Evolutionary conservation across 257 asterid species (phyloP), one percentile per base, ranked within the genome.

Genomic region (Coffea eugenioides): DNA sequence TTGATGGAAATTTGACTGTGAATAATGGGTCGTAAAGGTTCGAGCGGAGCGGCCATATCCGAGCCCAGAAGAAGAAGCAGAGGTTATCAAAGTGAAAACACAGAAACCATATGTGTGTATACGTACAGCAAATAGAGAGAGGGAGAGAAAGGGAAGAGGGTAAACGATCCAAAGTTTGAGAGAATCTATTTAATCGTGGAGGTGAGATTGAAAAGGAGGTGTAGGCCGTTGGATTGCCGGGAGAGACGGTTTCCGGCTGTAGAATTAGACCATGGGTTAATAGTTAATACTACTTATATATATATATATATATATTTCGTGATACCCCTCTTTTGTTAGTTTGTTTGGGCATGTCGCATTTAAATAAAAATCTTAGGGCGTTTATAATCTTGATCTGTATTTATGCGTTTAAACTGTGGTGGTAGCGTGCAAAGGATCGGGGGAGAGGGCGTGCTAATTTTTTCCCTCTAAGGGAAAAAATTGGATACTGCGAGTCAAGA

Each of bases 1-100:
- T 88, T 88, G 64, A 88, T 76, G 52, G 91, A 84, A 78, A 89
- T 75, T 81, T 92, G 94, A 57, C 89, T 77, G 85, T 91, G 87
- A 77, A 88, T 80, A 75, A 84, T 76, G 2, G 97, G 83, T 6
- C 91, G 79, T 27, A 79, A 76, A 51, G 84, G 77, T 79, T 89
- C 94, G 45, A 92, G 71, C 43, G 61, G 77, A 71, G 87, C 56
- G 62, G 93, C 91, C 97, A 93, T 93, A 70, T 16, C 31, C 9
- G 79, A 48, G 66, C 36, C 69, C 66, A 18, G 43, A 39, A 31
- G 74, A 66, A 52, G 51, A 25, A 61, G 39, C 69, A 73, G 75
- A 65, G 41, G 10, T 51, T 74, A 81, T 76, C 71, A 64, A 81
- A 27, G 20, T 27, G 51, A 76, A 82, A 59, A 27, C 23, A 59